Conservation (phyloP, 2,329 filamentous ascomycete genomes). For the Paecilomyces sp. region DNA sequence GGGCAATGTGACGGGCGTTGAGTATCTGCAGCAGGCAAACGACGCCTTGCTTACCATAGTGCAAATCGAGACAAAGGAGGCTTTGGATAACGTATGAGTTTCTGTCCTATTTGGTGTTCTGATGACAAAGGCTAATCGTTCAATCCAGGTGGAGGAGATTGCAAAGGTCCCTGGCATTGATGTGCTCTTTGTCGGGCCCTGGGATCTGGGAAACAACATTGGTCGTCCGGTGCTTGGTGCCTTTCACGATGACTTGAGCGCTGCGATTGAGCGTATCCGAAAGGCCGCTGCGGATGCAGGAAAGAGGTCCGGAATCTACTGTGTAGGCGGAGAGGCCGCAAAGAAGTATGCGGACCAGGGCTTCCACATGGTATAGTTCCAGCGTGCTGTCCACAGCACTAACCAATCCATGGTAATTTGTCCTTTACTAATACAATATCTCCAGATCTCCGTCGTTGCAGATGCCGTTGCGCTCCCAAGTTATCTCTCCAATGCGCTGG, state of each 20-base stretch:
- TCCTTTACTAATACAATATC: slow-evolving; percentile 1
- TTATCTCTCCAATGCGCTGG: slow-evolving; percentile 29
- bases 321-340: slow-evolving; percentile 45
- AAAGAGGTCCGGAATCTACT: slow-evolving; percentile 51
- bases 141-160: slow-evolving; percentile 39
- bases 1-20: slow-evolving; percentile 29
- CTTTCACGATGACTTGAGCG: slow-evolving; percentile 44
- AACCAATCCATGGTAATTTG: neutral
- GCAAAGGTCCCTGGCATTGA: slow-evolving; percentile 48
- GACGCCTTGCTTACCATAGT: slow-evolving; percentile 44
- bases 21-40: slow-evolving; percentile 52
- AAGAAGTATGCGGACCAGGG: slow-evolving; percentile 46
- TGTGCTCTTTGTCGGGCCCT: slow-evolving; percentile 48
- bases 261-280: slow-evolving; percentile 46
- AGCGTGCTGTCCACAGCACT: neutral
- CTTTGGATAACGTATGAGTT: slow-evolving; percentile 25
- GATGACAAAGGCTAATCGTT: neutral
- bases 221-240: slow-evolving; percentile 44
- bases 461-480: slow-evolving; percentile 40
- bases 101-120: neutral
- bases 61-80: slow-evolving; percentile 36
- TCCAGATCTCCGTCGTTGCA: slow-evolving; percentile 34
- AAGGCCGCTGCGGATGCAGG: slow-evolving; percentile 45
- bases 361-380: slow-evolving; percentile 45
- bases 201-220: slow-evolving; percentile 53